These are phyloP conservation scores for Aspergillus sp. DNA, from an alignment of 2,329 filamentous ascomycete species.

Conservation along the genomic window DNA sequence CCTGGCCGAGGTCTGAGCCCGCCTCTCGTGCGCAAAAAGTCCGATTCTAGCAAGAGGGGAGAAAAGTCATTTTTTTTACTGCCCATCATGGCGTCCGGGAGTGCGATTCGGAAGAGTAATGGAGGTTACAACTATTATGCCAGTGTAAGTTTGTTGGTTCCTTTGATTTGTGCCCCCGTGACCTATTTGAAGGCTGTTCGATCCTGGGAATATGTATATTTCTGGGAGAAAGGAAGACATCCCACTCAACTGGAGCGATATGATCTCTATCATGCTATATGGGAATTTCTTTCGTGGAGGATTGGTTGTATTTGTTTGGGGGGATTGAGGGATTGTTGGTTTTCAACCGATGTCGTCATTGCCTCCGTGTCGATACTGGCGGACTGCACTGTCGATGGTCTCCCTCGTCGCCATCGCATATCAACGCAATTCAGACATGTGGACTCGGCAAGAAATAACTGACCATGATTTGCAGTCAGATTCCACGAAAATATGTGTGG, in stretches of 20 bases:
- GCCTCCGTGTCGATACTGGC: no score
- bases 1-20: constrained; percentile 16
- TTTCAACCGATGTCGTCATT: constrained; percentile 2
- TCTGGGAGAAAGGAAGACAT: no score
- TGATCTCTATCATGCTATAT: background rate
- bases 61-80: background rate
- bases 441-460: constrained; percentile 3
- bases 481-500: constrained; percentile 94
- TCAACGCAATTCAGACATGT: background rate
- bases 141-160: constrained; percentile 28
- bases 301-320: no score
- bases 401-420: background rate
- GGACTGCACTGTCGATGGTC: background rate
- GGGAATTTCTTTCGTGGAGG: background rate
- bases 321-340: no score
- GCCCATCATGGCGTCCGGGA: constrained; percentile 27
- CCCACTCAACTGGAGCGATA: no score
- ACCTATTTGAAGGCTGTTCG: no score
- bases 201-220: no score
- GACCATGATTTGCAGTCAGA: constrained; percentile 70
- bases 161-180: background rate
- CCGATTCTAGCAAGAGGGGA: background rate
- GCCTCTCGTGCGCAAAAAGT: constrained; percentile 4
- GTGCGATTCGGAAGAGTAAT: constrained; percentile 27
- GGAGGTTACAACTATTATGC: constrained; percentile 36